Evolutionary conservation across 306 rosid species (phyloP), one percentile per base, ranked within the genome.

Genomic region (Pachyrhizus erosus): DNA sequence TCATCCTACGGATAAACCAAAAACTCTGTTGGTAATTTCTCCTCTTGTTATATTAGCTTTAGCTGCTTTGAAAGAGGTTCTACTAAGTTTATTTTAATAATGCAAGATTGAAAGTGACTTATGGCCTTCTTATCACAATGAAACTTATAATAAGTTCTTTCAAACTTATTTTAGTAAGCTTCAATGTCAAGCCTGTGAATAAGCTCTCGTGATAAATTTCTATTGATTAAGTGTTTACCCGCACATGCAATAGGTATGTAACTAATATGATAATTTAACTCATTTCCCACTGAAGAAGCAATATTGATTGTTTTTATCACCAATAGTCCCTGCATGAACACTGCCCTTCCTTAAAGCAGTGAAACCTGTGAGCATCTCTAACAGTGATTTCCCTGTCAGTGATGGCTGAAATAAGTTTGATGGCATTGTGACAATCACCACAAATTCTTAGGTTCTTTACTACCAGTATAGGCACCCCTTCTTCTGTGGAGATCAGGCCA

Each of bases 271-370:
- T 29, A 42, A 20, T 48, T 42, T 29, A 55, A 42, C 15, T 11
- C 12, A 43, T 18, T 58, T 80, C 67, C 31, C 39, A 49, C 39
- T 5, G 15, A 60, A 37, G 70, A 20, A 81, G 72, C 66, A 73
- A 24, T 45, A 29, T 67, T 27, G 49, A 29, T 31, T 43, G 48
- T 84, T 17, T 34, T 31, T 39, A 64, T 89, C 84, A 92, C 95
- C 97, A 94, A 87, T 88, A 94, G 85, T 94, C 97, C 54, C 85
- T 90, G 82, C 97, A 91, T n/a, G 96, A 91, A 84, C 98, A 91
- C 29, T 33, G 65, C 78, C 97, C 94, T 4, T 81, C 92, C 77
- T 85, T 92, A 24, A 94, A 94, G 88, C 92, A 90, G 65, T 92
- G 97, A 85, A 94, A 94, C 80, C 98, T 84, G 61, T 91, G 89